Conservation (phyloP, 2,329 filamentous ascomycete genomes). For the Myriosclerotinia curreyana region DNA sequence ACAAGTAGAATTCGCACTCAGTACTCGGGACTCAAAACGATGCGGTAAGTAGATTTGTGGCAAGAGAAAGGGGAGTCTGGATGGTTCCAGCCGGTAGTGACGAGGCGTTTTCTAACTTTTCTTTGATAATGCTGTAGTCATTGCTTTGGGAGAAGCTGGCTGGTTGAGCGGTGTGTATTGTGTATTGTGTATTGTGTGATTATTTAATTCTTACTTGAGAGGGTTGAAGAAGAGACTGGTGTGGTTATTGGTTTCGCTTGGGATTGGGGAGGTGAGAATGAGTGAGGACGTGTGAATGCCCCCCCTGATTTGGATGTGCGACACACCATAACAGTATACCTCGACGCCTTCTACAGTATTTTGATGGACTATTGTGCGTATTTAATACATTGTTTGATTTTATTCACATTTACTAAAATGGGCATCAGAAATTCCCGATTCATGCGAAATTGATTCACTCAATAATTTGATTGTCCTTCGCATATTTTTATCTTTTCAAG, state of each 20-base stretch:
- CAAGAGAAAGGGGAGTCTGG: neutral
- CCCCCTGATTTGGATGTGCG: conserved; percentile 2
- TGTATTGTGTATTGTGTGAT: conserved; percentile 1
- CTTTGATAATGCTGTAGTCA: neutral
- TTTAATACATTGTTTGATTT: neutral
- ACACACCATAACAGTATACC: neutral
- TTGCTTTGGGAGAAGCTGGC: neutral
- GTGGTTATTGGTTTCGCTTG: conserved; percentile 1
- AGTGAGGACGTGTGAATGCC: neutral
- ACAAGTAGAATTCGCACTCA: neutral
- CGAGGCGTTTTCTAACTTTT: conserved; percentile 7
- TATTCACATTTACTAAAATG: neutral
- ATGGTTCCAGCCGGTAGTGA: neutral
- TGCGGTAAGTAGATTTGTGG: neutral
- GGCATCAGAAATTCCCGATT: neutral
- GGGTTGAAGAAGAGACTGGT: neutral
- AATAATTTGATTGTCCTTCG: neutral
- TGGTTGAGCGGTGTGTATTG: neutral
- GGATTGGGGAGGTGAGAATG: neutral
- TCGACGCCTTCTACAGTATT: neutral
- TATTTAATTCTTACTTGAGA: conserved; percentile 2
- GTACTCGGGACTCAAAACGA: neutral
- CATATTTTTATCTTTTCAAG: neutral
- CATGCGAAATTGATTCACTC: neutral
- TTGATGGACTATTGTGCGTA: neutral